Evolutionary conservation across 2,329 filamentous ascomycete genomes (phyloP).

Genomic region (Penicillium sp.): DNA sequence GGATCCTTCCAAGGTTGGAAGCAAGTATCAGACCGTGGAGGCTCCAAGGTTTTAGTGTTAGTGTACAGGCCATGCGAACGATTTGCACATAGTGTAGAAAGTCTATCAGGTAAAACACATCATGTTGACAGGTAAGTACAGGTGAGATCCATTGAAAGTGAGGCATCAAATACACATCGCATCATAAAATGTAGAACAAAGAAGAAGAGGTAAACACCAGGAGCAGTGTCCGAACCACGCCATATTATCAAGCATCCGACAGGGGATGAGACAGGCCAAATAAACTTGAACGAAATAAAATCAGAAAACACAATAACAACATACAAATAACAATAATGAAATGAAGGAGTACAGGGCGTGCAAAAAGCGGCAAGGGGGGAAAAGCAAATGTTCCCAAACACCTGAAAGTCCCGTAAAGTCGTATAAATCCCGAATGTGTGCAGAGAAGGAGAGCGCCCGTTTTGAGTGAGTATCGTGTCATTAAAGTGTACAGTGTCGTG

Average conservation of each 20-base stretch:
- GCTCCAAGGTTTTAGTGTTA: not conserved
- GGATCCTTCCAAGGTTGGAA: no score
- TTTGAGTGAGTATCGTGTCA: constrained; percentile 19
- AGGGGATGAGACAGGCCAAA: constrained; percentile 8
- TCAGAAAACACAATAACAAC: constrained; percentile 10
- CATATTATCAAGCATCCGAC: constrained; percentile 10
- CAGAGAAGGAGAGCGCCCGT: constrained; percentile 12
- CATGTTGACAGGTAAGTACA: constrained; percentile 17
- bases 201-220: constrained; percentile 15
- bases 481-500: constrained; percentile 27
- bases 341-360: constrained; percentile 21
- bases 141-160: constrained; percentile 18
- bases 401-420: constrained; percentile 8
- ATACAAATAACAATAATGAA: constrained; percentile 18
- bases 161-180: constrained; percentile 22
- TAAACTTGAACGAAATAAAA: constrained; percentile 1
- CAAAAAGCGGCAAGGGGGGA: constrained; percentile 5
- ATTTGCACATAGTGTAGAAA: not conserved
- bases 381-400: constrained; percentile 7
- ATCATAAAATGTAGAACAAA: constrained; percentile 13
- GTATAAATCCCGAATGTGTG: constrained; percentile 10
- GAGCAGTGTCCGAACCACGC: not conserved
- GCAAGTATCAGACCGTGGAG: not conserved
- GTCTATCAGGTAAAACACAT: constrained; percentile 3
- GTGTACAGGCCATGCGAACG: constrained; percentile 8